phyloP scores from a whole-genome alignment of 2,329 filamentous ascomycete species.

The Bisporella sp. region DNA sequence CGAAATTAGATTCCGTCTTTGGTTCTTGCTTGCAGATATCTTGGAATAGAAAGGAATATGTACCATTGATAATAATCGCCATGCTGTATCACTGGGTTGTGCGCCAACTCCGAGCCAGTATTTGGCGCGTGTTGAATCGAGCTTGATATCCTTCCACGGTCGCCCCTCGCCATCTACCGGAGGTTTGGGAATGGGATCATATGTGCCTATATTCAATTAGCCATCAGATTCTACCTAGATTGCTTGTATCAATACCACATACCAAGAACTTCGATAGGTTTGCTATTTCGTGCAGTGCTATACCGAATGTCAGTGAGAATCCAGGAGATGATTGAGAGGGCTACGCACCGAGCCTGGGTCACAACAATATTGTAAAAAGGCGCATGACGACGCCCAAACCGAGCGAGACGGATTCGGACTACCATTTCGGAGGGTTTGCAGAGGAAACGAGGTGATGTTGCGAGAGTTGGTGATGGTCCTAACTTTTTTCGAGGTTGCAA shows the following conservation, averaged over 20 bases:
- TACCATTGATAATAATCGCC: conserved; percentile 80
- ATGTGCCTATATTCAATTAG: conserved; percentile 40
- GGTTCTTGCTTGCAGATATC: background rate
- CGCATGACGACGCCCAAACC: conserved; percentile 81
- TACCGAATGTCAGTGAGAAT: conserved; percentile 1
- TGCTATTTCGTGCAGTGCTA: conserved; percentile 79
- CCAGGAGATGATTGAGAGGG: background rate
- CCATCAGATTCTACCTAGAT: background rate
- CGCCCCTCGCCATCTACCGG: conserved; percentile 55
- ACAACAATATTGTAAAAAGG: conserved; percentile 98
- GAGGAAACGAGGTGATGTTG: too few species aligned
- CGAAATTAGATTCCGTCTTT: too few species aligned
- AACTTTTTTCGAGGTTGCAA: too few species aligned
- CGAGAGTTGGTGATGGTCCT: too few species aligned
- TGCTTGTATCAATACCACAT: conserved; percentile 11
- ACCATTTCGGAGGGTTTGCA: conserved; percentile 55
- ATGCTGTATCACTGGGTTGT: conserved; percentile 84
- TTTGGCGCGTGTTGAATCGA: conserved; percentile 73
- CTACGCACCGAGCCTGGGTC: conserved; percentile 72
- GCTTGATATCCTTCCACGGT: conserved; percentile 83
- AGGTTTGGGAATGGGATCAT: conserved; percentile 59
- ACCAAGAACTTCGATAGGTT: conserved; percentile 87
- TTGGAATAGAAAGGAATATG: conserved; percentile 12
- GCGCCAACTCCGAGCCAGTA: conserved; percentile 98
- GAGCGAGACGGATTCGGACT: conserved; percentile 85